Evolutionary conservation across 2,329 filamentous ascomycete species (phyloP), one percentile per base, ranked within the genome.

Genomic region (Penicillium griseofulvum): DNA sequence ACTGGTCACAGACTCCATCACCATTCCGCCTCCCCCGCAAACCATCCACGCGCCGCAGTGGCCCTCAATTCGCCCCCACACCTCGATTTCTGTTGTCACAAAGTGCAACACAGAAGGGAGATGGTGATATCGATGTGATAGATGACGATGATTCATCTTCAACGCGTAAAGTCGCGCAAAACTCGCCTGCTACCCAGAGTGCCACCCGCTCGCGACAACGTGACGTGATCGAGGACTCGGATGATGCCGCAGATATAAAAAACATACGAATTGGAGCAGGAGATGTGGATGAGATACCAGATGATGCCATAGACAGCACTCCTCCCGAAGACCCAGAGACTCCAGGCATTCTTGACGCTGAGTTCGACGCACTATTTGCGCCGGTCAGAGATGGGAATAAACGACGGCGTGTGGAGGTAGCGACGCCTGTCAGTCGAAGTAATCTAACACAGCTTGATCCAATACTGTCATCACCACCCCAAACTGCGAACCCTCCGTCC

Each of bases 21-120:
- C 69, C 68, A 28, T 70, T 69, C 51, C 68, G 67, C 41, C 54
- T 60, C 8, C 56, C 67, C 34, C 59, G 59, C 46, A 58, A 68
- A 14, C 54, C 62, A 31, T 59, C 65, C 31, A 56, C 67, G 42
- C 69, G 66, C 29, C 60, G 62, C 39, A 64, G 44, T 42, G 63
- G 67, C 17, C 60, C 69, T 14, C 69, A 71, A 16, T 72, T 72
- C 54, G 69, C 70, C 2, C 66, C 66, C 5, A 70, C 69, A 1
- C 70, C 68, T 28, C 69, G 69, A 5, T 72, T 72, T 26, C 33
- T 71, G 9, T 52, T 72, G 8, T 71, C 69, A 0, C 68, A 70
- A 41, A 58, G 51, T 6, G 56, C 56, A 14, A 44, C 57, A 4
- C 54, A 55, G 12, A 48, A 31, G 17, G 19, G 44, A 1, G 54